These are phyloP conservation scores for Xylariaceae sp. DNA, from an alignment of 2,329 filamentous ascomycete species.

Conservation along the genomic window DNA sequence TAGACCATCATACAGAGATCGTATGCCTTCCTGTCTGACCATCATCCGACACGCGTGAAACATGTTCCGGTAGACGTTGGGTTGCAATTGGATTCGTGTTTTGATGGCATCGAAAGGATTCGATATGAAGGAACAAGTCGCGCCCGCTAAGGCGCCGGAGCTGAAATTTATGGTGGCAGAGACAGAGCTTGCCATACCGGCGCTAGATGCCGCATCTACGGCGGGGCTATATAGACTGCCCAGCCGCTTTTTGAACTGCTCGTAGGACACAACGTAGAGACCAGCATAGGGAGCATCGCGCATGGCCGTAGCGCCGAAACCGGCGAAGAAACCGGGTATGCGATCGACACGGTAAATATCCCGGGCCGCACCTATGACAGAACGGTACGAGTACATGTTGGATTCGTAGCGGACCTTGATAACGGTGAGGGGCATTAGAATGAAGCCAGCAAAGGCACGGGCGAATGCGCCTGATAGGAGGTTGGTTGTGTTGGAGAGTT, in stretches of 20 bases:
- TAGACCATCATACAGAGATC: slow-evolving; percentile 79
- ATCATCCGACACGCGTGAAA: slow-evolving; percentile 70
- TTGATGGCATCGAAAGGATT: slow-evolving; percentile 98
- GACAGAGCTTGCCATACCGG: slow-evolving; percentile 34
- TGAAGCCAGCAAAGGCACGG: slow-evolving; percentile 77
- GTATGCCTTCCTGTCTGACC: slow-evolving; percentile 72
- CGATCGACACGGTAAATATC: slow-evolving; percentile 74
- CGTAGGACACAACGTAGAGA: slow-evolving; percentile 90
- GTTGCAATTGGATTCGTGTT: slow-evolving; percentile 88
- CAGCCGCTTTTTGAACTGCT: slow-evolving; percentile 67
- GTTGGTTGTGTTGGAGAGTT: slow-evolving; percentile 78
- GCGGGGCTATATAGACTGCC: slow-evolving; percentile 30
- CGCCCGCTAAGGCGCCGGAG: slow-evolving; percentile 75
- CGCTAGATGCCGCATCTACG: background rate
- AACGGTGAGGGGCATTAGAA: slow-evolving; percentile 93
- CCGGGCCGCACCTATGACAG: slow-evolving; percentile 62
- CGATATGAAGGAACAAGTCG: slow-evolving; percentile 77
- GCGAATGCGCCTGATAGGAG: slow-evolving; percentile 78
- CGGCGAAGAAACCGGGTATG: slow-evolving; percentile 79
- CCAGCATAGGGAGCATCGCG: slow-evolving; percentile 96
- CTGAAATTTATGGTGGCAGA: slow-evolving; percentile 75
- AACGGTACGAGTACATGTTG: slow-evolving; percentile 75
- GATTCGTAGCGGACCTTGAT: slow-evolving; percentile 96
- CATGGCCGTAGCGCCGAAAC: slow-evolving; percentile 88
- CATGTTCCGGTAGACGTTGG: slow-evolving; percentile 75